phyloP scores from a whole-genome alignment of 441 rosid genomes.

The California macrophylla region DNA sequence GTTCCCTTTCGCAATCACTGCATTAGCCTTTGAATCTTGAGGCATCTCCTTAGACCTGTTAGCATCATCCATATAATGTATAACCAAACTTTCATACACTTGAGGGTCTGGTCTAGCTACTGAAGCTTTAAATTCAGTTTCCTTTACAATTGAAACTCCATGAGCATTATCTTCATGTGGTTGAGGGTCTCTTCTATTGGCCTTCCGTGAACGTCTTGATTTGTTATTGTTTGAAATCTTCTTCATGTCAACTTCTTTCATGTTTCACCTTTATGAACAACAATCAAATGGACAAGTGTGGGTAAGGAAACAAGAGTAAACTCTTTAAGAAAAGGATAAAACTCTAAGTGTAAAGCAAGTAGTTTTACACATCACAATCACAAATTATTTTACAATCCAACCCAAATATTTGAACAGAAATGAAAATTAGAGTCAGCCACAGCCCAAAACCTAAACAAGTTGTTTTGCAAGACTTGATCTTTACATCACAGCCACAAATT shows the following conservation, averaged over 20 bases:
- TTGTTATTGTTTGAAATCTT: conserved; percentile 30
- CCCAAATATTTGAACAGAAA: background rate
- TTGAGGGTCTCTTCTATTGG: conserved; percentile 32
- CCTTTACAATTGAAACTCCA: conserved; percentile 26
- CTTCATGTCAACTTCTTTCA: conserved; percentile 50
- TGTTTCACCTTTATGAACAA: conserved; percentile 20
- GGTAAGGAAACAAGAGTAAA: conserved; percentile 8
- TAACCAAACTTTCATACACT: conserved; percentile 35
- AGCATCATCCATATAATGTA: conserved; percentile 46
- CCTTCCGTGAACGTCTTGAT: conserved; percentile 25
- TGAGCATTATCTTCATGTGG: conserved; percentile 25
- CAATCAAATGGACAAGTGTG: conserved; percentile 16
- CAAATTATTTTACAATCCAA: too few species aligned
- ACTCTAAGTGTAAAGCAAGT: background rate
- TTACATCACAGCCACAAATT: background rate
- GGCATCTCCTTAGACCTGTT: conserved; percentile 39
- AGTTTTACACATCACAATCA: conserved; percentile 5
- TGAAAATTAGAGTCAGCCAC: background rate
- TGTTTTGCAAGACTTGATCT: too few species aligned
- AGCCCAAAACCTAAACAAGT: background rate
- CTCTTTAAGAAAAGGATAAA: background rate
- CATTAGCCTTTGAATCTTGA: conserved; percentile 25
- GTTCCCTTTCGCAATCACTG: background rate
- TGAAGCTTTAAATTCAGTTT: conserved; percentile 29
- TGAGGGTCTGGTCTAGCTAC: conserved; percentile 27